These are phyloP conservation scores for Gnaphalium uliginosum DNA, from an alignment of 129 eudicot species.

Conservation along the genomic window DNA sequence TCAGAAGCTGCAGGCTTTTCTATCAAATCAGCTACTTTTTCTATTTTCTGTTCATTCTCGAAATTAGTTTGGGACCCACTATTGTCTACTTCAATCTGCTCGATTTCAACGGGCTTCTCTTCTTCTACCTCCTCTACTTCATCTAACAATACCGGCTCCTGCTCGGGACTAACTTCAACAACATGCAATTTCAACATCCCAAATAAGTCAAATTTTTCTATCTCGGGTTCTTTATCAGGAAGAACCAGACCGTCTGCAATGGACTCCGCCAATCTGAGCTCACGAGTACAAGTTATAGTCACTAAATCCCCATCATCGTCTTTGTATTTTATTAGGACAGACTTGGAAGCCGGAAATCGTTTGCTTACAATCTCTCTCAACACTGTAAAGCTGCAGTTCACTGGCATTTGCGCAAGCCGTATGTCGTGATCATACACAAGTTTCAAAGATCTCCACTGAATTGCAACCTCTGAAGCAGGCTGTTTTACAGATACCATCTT, in stretches of 20 bases:
- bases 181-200: slow-evolving; percentile 83
- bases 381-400: slow-evolving; percentile 62
- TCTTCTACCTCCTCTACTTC: slow-evolving; percentile 92
- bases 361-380: slow-evolving; percentile 76
- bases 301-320: slow-evolving; percentile 91
- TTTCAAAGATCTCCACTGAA: slow-evolving; percentile 68
- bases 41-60: slow-evolving; percentile 59
- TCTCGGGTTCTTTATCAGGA: slow-evolving; percentile 55
- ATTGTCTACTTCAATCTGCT: slow-evolving; percentile 54
- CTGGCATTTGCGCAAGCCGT: slow-evolving; percentile 92
- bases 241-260: slow-evolving; percentile 50
- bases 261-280: slow-evolving; percentile 82
- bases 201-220: slow-evolving; percentile 52
- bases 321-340: slow-evolving; percentile 76
- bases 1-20: slow-evolving; percentile 54
- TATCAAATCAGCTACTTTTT: slow-evolving; percentile 41
- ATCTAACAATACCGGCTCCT: slow-evolving; percentile 79
- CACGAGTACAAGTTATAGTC: slow-evolving; percentile 79
- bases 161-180: slow-evolving; percentile 90
- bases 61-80: slow-evolving; percentile 54
- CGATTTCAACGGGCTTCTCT: slow-evolving; percentile 60
- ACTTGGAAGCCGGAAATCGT: slow-evolving; percentile 74
- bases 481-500: slow-evolving; percentile 26
- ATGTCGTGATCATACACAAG: slow-evolving; percentile 95
- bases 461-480: slow-evolving; percentile 33